Percentiles rank a stretch among this genome's conserved stretches.
Evolutionary conservation across 2,329 filamentous ascomycete genomes (phyloP).

Genomic region (Pyrenophora seminiperda): DNA sequence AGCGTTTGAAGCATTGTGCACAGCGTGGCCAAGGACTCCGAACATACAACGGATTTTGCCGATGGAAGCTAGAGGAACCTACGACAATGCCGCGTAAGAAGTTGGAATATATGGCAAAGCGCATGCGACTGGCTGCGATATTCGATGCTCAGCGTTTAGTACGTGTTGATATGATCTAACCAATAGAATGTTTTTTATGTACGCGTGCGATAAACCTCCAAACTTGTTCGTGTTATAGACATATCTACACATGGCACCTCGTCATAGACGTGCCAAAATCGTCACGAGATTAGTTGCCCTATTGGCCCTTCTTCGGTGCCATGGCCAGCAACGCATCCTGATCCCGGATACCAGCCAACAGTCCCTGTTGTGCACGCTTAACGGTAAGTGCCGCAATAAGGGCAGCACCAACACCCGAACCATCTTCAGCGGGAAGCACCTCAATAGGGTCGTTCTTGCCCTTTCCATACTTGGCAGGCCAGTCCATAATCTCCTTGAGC

Average conservation of each 20-base stretch:
- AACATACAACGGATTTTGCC: no score
- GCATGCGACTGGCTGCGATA: no score
- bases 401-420: conserved; percentile 94
- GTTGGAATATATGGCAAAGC: no score
- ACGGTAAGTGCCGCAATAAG: conserved; percentile 79
- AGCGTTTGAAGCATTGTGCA: no score
- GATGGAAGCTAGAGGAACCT: no score
- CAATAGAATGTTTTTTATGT: no score
- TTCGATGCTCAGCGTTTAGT: no score
- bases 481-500: conserved; percentile 93
- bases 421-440: conserved; percentile 89
- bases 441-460: conserved; percentile 73
- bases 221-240: no score
- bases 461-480: conserved; percentile 76
- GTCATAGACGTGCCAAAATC: background rate
- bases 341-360: conserved; percentile 63
- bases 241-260: background rate
- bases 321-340: conserved; percentile 51
- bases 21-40: no score
- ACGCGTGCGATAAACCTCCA: no score
- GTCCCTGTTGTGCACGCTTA: conserved; percentile 65
- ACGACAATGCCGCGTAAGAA: no score
- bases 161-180: no score
- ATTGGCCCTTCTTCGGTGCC: conserved; percentile 21
- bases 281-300: conserved; percentile 1